A percentile compares a stretch with the other conserved stretches of the same genome.
These are phyloP conservation scores for Ogataea nakhonphanomensis DNA, from an alignment of 805 yeast species.

Conservation along the genomic window DNA sequence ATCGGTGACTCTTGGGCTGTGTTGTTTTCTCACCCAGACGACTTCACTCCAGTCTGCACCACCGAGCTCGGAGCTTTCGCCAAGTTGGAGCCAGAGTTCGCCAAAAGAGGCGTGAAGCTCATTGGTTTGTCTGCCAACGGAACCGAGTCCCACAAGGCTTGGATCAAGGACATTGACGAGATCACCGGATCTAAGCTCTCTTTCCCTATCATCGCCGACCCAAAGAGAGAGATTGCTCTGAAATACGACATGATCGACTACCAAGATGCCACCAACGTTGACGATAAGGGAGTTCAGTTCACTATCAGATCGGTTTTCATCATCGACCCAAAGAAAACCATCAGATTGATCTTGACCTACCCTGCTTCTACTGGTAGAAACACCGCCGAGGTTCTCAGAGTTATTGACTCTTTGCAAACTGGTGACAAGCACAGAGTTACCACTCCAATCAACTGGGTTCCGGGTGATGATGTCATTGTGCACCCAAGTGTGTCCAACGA, in stretches of 20 bases:
- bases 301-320: constrained; percentile 71
- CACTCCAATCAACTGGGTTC: constrained; percentile 69
- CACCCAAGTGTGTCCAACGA: constrained; percentile 62
- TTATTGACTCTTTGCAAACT: constrained; percentile 64
- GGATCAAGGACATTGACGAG: constrained; percentile 73
- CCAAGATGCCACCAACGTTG: constrained; percentile 65
- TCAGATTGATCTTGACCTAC: constrained; percentile 60
- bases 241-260: constrained; percentile 68
- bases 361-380: constrained; percentile 77
- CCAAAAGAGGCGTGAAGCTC: constrained; percentile 59
- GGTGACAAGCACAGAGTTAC: constrained; percentile 59
- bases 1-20: constrained; percentile 62
- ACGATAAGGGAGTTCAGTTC: constrained; percentile 59
- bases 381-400: constrained; percentile 70
- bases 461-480: constrained; percentile 70
- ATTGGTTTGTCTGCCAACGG: constrained; percentile 68
- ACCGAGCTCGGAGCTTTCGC: constrained; percentile 78
- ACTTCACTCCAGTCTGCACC: constrained; percentile 77
- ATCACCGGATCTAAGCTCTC: constrained; percentile 54
- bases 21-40: constrained; percentile 73
- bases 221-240: constrained; percentile 55
- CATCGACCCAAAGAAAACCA: constrained; percentile 63
- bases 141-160: constrained; percentile 55
- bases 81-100: constrained; percentile 65
- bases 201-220: constrained; percentile 71